Evolutionary conservation across 352 stramenopile species (phyloP).

Genomic region (Phytophthora sansomeana): DNA sequence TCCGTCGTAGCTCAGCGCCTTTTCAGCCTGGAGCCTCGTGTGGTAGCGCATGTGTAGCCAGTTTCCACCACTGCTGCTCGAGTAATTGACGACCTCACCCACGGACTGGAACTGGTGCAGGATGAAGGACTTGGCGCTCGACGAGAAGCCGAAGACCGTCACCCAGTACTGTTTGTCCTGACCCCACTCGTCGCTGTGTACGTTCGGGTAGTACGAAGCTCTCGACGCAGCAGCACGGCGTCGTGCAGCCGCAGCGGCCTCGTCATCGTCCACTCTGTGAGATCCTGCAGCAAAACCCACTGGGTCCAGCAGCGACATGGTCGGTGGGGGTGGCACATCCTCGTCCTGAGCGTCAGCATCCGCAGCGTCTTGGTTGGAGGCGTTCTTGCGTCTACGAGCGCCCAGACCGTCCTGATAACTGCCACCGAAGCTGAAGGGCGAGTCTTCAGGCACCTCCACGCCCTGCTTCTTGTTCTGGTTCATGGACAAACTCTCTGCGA

Average conservation of each 20-base stretch:
- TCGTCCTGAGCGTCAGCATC: slow-evolving; percentile 48
- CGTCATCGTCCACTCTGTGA: slow-evolving; percentile 37
- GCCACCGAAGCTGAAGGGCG: slow-evolving; percentile 65
- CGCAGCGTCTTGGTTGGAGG: slow-evolving; percentile 14
- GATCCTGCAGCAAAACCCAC: slow-evolving; percentile 48
- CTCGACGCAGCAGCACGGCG: slow-evolving; percentile 30
- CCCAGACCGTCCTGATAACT: slow-evolving; percentile 56
- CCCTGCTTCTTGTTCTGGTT: slow-evolving; percentile 49
- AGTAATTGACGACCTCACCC: slow-evolving; percentile 80
- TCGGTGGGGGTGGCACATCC: slow-evolving; percentile 65
- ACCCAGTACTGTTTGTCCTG: slow-evolving; percentile 87
- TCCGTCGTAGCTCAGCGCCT: slow-evolving; percentile 79
- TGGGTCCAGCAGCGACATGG: slow-evolving; percentile 59
- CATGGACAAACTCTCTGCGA: slow-evolving; percentile 78
- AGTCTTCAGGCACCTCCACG: slow-evolving; percentile 57
- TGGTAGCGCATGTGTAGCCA: slow-evolving; percentile 86
- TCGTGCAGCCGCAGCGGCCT: slow-evolving; percentile 29
- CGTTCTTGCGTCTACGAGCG: slow-evolving; percentile 59
- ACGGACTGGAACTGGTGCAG: slow-evolving; percentile 82
- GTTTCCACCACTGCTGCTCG: slow-evolving; percentile 64
- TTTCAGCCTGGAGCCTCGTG: slow-evolving; percentile 82
- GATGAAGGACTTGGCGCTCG: slow-evolving; percentile 68
- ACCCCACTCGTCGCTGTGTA: slow-evolving; percentile 78
- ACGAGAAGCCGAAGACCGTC: slow-evolving; percentile 81
- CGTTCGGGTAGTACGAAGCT: slow-evolving; percentile 51